Base-by-base conservation (phyloP, 768 basidiomycete genomes). In the Rhodotorula babjevae region DNA sequence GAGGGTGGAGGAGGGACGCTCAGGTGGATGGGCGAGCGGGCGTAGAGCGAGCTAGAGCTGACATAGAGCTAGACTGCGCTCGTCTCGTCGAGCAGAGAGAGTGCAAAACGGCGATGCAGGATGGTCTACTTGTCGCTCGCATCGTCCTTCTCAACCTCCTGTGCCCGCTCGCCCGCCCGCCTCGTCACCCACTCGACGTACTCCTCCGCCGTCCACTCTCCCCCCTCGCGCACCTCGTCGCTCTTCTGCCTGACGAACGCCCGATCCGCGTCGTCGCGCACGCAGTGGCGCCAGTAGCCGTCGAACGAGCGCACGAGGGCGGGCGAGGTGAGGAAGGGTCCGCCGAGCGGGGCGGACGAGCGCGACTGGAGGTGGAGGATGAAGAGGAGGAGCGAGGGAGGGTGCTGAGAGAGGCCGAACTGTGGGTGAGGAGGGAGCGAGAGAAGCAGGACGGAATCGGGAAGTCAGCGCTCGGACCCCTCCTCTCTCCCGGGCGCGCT, bases 351-450 rank as follows among this genome's bases (percentile, higher is more conserved):
- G 18, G 46, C 10, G 2, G 33, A 40, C 14, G 33, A 8, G 25
- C 25, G 27, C 8, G 69, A 36, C 44, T 72, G 71, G 42, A 72
- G 71, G 12, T 29, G 87, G 75, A 83, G 85, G 40, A 90, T 83
- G 70, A 90, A 83, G 77, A 89, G 87, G 57, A 90, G 83, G 57
- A 91, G 77, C 75, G 90, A 89, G 1, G 23, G 65, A 14, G 63
- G 69, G 63, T 65, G 86, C 84, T 80, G 84, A 75, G 89, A 88
- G 58, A 89, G 80, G 27, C 87, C 89, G 44, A 75, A 75, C 69
- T 73, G 56, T 18, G 46, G 1, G 19, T 9, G 36, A 36, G 25
- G 25, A 58, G 47, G 7, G 11, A n/a, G 36, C 1, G n/a, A 25
- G n/a, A 44, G 36, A 7, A 36, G 47, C 29, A 27, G 3, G 36